Percentiles rank a stretch among this genome's conserved stretches.
phyloP scores from a whole-genome alignment of 2,329 filamentous ascomycete genomes.

The Chrysosporium queenslandicum region DNA sequence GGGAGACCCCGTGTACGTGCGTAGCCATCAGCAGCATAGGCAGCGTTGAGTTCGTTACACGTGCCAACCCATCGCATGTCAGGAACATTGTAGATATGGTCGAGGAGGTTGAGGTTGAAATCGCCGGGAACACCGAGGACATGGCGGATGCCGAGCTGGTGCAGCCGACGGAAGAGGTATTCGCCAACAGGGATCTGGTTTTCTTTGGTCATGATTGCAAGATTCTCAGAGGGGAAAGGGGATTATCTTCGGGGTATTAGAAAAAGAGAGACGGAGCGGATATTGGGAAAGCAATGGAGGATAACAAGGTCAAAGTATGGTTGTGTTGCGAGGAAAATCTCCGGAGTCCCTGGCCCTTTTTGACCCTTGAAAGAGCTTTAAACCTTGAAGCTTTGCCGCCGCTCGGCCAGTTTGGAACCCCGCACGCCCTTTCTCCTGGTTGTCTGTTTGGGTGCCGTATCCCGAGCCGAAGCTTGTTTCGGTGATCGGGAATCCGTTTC shows the following conservation, averaged over 20 bases:
- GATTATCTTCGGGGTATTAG: background rate
- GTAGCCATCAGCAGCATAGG: slow-evolving; percentile 43
- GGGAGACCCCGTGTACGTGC: slow-evolving; percentile 44
- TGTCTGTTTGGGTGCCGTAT: slow-evolving; percentile 8
- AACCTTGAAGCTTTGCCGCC: background rate
- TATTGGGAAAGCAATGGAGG: background rate
- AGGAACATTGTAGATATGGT: slow-evolving; percentile 18
- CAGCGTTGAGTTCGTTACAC: slow-evolving; percentile 49
- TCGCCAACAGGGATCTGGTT: slow-evolving; percentile 14
- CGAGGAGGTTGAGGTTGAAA: slow-evolving; percentile 17
- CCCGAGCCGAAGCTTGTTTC: slow-evolving; percentile 8
- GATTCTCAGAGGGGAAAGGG: background rate
- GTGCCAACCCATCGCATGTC: slow-evolving; percentile 43
- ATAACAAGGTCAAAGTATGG: slow-evolving; percentile 63
- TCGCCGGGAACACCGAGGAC: slow-evolving; percentile 17
- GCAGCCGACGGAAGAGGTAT: slow-evolving; percentile 17
- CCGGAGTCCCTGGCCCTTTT: background rate
- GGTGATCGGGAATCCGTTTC: background rate
- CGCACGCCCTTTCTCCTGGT: slow-evolving; percentile 2
- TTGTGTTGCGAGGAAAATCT: slow-evolving; percentile 51
- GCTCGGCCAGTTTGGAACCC: slow-evolving; percentile 10
- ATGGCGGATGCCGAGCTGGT: slow-evolving; percentile 15
- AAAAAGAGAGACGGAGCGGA: background rate
- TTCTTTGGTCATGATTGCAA: slow-evolving; percentile 2
- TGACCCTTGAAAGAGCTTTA: background rate